Percentiles rank a stretch among this genome's conserved stretches.
phyloP scores from a whole-genome alignment of 208 protist species.

The Trypanosoma avium region DNA sequence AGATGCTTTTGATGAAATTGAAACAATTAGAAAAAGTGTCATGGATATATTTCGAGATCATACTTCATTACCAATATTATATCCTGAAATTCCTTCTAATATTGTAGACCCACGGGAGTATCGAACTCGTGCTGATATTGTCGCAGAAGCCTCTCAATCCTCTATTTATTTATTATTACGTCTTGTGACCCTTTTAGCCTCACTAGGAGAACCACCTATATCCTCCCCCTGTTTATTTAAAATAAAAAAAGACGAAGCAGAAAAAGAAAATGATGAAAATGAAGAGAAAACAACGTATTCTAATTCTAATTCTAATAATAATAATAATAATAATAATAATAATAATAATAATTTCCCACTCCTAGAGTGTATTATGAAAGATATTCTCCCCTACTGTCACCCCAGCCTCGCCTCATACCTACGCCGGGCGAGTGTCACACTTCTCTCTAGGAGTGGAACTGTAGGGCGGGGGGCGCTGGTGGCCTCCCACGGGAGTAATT shows the following conservation, averaged over 20 bases:
- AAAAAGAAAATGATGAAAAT: too few relatives aligned
- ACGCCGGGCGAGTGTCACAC: too few relatives aligned
- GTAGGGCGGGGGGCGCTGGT: too few relatives aligned
- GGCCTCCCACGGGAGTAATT: too few relatives aligned
- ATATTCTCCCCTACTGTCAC: too few relatives aligned
- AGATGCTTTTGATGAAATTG: conserved; percentile 18
- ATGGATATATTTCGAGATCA: conserved; percentile 44
- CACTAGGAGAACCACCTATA: conserved; percentile 21
- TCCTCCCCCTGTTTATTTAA: too few relatives aligned
- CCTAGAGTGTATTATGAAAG: too few relatives aligned
- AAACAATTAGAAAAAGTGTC: neutral
- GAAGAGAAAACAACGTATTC: too few relatives aligned
- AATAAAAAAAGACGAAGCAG: too few relatives aligned
- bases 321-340: neutral
- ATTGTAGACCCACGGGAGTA: neutral
- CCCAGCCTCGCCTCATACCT: too few relatives aligned
- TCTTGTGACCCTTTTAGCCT: conserved; percentile 30
- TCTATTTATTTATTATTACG: conserved; percentile 33
- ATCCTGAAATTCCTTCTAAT: neutral
- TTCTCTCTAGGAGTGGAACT: too few relatives aligned
- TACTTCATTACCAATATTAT: conserved; percentile 30
- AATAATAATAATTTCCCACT: too few relatives aligned
- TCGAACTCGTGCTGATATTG: conserved; percentile 8
- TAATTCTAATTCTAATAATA: neutral
- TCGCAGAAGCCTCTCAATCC: conserved; percentile 19